Evolutionary conservation across 257 asterid species (phyloP), one percentile per base, ranked within the genome.

Genomic region (Solanum piurae): DNA sequence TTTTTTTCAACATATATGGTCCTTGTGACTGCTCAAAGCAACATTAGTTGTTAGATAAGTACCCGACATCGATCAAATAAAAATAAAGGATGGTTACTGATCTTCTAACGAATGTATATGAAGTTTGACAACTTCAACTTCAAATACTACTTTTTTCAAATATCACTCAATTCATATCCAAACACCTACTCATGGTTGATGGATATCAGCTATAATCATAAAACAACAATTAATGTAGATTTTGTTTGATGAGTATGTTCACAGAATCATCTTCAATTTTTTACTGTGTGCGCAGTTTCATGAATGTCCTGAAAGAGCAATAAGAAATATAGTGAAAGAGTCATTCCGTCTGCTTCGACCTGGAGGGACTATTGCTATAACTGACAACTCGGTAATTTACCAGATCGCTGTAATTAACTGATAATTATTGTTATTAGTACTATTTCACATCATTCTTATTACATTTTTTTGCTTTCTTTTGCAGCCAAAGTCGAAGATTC

Each of bases 401-500:
- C 72, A n/a, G 38, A 58, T 34, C n/a, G 3, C 52, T 42, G 5
- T 52, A 34, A 52, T 40, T 0, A 18, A 37, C 55, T 46, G 34
- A 34, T 49, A 75, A 6, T 27, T 23, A 16, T 46, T 18, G 36
- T 42, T 34, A 34, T 46, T 34, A 27, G 4, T 49, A 52, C 5
- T n/a, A 8, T 79, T 33, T 49, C 8, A 83, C 87, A 20, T 49
- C 36, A 18, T 33, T 68, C 38, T 82, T 71, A 66, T 88, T 75
- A 29, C 25, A 42, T 60, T 6, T 36, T 69, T 49, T 42, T 73
- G 68, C 58, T 87, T 80, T 90, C 73, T 88, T 91, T 89, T 90
- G 91, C 98, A 96, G 99, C 99, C 99, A 80, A 95, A 96, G 90
- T 95, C 99, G 5, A 96, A 96, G 95, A 94, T 92, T 90, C 98